phyloP scores from a whole-genome alignment of 208 protist genomes.

The Phytomonas francai region DNA sequence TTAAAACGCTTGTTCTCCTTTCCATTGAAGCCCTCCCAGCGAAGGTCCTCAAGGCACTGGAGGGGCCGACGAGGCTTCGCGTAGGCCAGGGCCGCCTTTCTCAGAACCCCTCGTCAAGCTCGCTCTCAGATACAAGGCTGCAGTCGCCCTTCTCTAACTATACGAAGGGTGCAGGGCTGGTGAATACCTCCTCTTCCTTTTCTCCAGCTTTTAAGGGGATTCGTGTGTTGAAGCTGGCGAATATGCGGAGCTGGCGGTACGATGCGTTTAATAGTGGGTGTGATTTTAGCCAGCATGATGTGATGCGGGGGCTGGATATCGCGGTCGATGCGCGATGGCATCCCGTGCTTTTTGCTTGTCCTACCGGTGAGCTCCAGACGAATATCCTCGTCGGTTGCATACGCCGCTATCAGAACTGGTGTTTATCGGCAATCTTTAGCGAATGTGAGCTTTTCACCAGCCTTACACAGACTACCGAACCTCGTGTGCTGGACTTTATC shows the following conservation, averaged over 20 bases:
- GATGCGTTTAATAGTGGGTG: slow-evolving; percentile 40
- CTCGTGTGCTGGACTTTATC: slow-evolving; percentile 59
- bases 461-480: slow-evolving; percentile 27
- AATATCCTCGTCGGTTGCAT: slow-evolving; percentile 84
- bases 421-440: slow-evolving; percentile 54
- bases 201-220: slow-evolving; percentile 16
- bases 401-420: slow-evolving; percentile 77
- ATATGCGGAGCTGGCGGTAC: slow-evolving; percentile 53
- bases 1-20: slow-evolving; percentile 73
- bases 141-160: neutral
- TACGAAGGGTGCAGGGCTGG: neutral
- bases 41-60: slow-evolving; percentile 29
- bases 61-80: neutral
- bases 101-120: neutral
- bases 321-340: slow-evolving; percentile 74
- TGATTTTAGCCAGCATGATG: slow-evolving; percentile 65
- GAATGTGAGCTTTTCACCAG: slow-evolving; percentile 81
- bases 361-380: slow-evolving; percentile 82
- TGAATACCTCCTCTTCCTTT: neutral
- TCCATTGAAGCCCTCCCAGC: slow-evolving; percentile 70
- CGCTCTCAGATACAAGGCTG: neutral
- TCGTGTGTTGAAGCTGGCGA: slow-evolving; percentile 44
- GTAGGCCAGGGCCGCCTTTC: neutral
- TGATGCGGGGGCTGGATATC: slow-evolving; percentile 68
- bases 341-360: slow-evolving; percentile 85